These are phyloP conservation scores for Cryoendolithus antarcticus DNA, from an alignment of 2,329 filamentous ascomycete genomes.

Conservation along the genomic window DNA sequence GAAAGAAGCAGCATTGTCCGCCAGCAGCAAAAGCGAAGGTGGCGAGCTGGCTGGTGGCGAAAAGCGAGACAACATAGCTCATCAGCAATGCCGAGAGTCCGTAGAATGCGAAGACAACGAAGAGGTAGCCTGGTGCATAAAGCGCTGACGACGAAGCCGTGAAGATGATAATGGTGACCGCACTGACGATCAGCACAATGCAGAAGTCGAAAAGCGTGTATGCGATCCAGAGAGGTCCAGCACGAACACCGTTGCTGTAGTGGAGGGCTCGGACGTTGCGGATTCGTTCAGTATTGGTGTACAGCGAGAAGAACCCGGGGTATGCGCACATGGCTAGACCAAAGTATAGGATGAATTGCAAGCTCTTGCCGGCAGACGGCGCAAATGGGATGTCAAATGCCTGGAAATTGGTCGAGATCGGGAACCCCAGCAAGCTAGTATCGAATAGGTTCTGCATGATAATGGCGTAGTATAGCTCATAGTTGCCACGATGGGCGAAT, in stretches of 20 bases:
- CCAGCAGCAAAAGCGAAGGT: constrained; percentile 75
- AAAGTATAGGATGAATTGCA: constrained; percentile 74
- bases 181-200: constrained; percentile 56
- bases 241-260: constrained; percentile 82
- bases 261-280: constrained; percentile 71
- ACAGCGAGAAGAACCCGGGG: constrained; percentile 78
- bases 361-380: constrained; percentile 54
- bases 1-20: constrained; percentile 48
- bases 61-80: constrained; percentile 70
- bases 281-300: constrained; percentile 73
- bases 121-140: constrained; percentile 71
- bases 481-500: constrained; percentile 58
- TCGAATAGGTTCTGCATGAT: constrained; percentile 83
- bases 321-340: constrained; percentile 65
- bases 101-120: constrained; percentile 68
- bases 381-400: constrained; percentile 64
- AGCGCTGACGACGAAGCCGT: constrained; percentile 49
- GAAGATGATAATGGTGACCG: constrained; percentile 58
- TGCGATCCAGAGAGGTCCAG: constrained; percentile 71
- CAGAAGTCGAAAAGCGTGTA: constrained; percentile 71
- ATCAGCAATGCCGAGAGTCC: constrained; percentile 65
- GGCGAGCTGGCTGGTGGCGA: constrained; percentile 65
- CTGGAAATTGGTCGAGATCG: constrained; percentile 60
- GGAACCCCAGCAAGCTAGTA: constrained; percentile 55
- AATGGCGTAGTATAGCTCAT: constrained; percentile 52